phyloP scores from a whole-genome alignment of 352 stramenopile species.

The Pilasporangium apinafurcum region DNA sequence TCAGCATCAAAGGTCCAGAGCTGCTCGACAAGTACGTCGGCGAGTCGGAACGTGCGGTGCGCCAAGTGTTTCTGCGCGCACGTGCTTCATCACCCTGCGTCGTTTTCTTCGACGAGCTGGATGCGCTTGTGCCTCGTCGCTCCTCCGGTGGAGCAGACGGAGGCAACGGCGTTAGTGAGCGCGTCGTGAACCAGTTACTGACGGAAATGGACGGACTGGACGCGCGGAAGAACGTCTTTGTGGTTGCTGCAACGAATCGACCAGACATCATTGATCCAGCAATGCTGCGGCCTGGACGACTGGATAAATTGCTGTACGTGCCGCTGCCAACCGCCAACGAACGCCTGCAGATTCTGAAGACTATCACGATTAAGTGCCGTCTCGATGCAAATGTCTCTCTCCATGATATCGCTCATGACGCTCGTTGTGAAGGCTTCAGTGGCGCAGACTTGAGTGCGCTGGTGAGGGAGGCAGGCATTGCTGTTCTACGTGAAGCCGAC shows the following conservation, averaged over 20 bases:
- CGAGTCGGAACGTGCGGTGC: slow-evolving; percentile 94
- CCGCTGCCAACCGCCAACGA: slow-evolving; percentile 86
- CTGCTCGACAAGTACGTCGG: slow-evolving; percentile 99
- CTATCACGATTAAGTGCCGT: slow-evolving; percentile 71
- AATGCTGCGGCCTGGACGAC: slow-evolving; percentile 96
- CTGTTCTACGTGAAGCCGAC: slow-evolving; percentile 82
- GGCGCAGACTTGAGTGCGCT: slow-evolving; percentile 97
- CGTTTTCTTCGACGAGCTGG: slow-evolving; percentile 99
- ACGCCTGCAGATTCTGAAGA: slow-evolving; percentile 89
- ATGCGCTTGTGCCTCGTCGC: slow-evolving; percentile 94
- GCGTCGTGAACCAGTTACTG: slow-evolving; percentile 97
- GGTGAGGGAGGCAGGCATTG: slow-evolving; percentile 95
- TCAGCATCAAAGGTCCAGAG: slow-evolving; percentile 98
- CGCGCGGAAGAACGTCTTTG: slow-evolving; percentile 93
- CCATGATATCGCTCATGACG: slow-evolving; percentile 83
- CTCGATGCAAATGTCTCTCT: slow-evolving; percentile 82
- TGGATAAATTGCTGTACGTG: slow-evolving; percentile 99
- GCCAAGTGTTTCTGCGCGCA: slow-evolving; percentile 97
- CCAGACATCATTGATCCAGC: slow-evolving; percentile 99
- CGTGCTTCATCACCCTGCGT: slow-evolving; percentile 96
- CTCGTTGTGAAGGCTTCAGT: slow-evolving; percentile 92
- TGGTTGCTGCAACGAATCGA: slow-evolving; percentile 93
- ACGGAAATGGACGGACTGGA: slow-evolving; percentile 99
- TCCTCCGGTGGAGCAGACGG: slow-evolving; percentile 62
- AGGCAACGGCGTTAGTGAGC: slow-evolving; percentile 90